Evolutionary conservation across 192 early-diverging fungal genomes (phyloP).

Genomic region (Haplosporangium gracile): DNA sequence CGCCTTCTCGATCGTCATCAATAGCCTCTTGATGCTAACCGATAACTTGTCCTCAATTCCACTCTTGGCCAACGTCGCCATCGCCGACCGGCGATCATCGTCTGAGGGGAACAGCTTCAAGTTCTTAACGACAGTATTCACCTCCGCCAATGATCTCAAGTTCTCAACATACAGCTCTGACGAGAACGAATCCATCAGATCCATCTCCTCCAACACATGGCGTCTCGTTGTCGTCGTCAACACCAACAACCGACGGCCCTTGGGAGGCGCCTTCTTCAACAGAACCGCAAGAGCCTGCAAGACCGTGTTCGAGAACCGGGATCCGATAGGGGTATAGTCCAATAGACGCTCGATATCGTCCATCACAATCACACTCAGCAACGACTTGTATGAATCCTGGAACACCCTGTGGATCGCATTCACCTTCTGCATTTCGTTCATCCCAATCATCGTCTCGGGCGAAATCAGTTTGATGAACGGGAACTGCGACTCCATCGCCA

Average conservation of each 20-base stretch:
- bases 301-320: slow-evolving; percentile 93
- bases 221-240: slow-evolving; percentile 89
- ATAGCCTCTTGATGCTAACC: slow-evolving; percentile 92
- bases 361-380: slow-evolving; percentile 93
- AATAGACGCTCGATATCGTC: slow-evolving; percentile 92
- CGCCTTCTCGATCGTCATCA: slow-evolving; percentile 94
- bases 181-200: slow-evolving; percentile 88
- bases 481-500: slow-evolving; percentile 91
- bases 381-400: slow-evolving; percentile 97
- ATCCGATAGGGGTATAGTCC: slow-evolving; percentile 96
- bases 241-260: slow-evolving; percentile 88
- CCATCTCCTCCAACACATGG: slow-evolving; percentile 88
- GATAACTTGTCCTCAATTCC: slow-evolving; percentile 72
- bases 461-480: slow-evolving; percentile 98
- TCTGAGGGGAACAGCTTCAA: slow-evolving; percentile 76
- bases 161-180: slow-evolving; percentile 85
- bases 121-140: slow-evolving; percentile 79
- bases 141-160: slow-evolving; percentile 75
- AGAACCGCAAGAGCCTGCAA: slow-evolving; percentile 95
- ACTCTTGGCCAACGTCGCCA: slow-evolving; percentile 65
- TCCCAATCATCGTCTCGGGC: slow-evolving; percentile 96
- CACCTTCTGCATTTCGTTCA: slow-evolving; percentile 86
- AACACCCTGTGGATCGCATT: slow-evolving; percentile 93
- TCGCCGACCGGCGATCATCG: slow-evolving; percentile 69
- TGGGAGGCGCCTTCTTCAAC: slow-evolving; percentile 92